phyloP scores from a whole-genome alignment of 345 rosid genomes.

The Brassica incana region DNA sequence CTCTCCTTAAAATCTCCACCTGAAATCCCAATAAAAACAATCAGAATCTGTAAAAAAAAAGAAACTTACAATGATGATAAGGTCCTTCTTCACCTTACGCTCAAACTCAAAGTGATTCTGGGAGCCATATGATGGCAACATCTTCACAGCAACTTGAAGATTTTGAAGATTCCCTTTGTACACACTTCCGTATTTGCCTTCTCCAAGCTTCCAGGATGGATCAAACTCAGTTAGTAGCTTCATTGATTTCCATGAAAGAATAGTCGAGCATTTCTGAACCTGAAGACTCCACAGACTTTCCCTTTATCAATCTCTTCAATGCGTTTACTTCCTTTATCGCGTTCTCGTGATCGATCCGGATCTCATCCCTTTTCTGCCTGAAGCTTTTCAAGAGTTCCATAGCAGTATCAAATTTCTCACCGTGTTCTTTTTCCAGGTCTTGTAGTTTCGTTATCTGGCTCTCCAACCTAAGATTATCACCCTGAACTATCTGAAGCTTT shows the following conservation, averaged over 20 bases:
- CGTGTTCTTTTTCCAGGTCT: conserved; percentile 52
- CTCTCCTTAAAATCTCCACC: conserved; percentile 66
- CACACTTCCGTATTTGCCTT: conserved; percentile 74
- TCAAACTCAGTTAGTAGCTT: conserved; percentile 76
- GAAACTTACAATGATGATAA: neutral
- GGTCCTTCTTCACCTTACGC: conserved; percentile 54
- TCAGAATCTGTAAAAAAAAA: neutral
- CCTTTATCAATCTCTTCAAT: conserved; percentile 44
- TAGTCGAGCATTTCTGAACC: conserved; percentile 63
- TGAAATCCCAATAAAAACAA: conserved; percentile 8
- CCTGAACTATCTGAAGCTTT: conserved; percentile 54
- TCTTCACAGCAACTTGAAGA: conserved; percentile 74
- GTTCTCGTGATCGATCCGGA: conserved; percentile 55
- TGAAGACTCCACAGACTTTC: conserved; percentile 45
- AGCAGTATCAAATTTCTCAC: conserved; percentile 80
- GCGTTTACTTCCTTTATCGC: conserved; percentile 48
- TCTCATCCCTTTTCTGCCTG: conserved; percentile 67
- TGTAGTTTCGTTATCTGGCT: conserved; percentile 52
- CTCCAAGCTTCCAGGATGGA: conserved; percentile 79
- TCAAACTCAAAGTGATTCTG: conserved; percentile 56
- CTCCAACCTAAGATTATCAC: conserved; percentile 53
- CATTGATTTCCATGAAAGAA: conserved; percentile 76
- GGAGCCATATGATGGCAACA: conserved; percentile 82
- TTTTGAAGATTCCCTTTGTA: conserved; percentile 74
- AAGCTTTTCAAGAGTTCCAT: conserved; percentile 75